Base-by-base conservation (phyloP, 1,139 yeast genomes). In the Candida pseudocylindracea region DNA sequence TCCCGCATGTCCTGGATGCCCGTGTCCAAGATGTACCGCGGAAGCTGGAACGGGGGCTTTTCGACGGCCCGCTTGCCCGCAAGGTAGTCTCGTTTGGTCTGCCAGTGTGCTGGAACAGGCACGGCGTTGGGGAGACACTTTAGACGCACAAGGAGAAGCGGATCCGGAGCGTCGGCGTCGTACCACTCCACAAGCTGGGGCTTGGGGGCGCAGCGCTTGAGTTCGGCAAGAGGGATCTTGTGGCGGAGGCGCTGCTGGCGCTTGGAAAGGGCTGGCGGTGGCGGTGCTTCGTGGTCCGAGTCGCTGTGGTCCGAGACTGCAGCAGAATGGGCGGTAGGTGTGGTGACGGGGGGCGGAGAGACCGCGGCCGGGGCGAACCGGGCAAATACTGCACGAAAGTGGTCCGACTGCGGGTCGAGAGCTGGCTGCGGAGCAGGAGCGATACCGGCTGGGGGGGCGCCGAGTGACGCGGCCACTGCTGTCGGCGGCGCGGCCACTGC, bases 1-100 rank as follows among this genome's bases (percentile, higher is more conserved):
- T 72, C 70, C 46, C 96, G 63, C 93, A 85, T 79, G 37, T 78
- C 85, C 42, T 72, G 68, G 30, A 88, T 83, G 2, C 94, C 95
- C 0, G 96, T 88, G 35, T 71, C 83, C 32, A 58, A 62, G 31
- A 88, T 81, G 41, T 68, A 76, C 31, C 66, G 61, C 0, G 98
- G 98, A 11, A 88, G 55, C 42, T 69, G 70, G 46, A 79, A 88
- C 0, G 85, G 79, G 7, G 63, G 61, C 41, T 71, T 68, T 37
- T 74, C 85, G n/a, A 72, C 42, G 1, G 91, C 79, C 36, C 78
- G 61, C 41, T 72, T 64, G 1, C 73, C 61, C 1, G 88, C 60
- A n/a, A 88, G 54, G 42, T 74, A 85, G 32, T 80, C 94, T 34
- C 80, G 55, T 45, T 81, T 81, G 10, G 64, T 54, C 36, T 68